Percentiles rank a stretch among this genome's conserved stretches.
Evolutionary conservation across 371 early-diverging fungal species (phyloP).

Genomic region (Coemansia linderi): DNA sequence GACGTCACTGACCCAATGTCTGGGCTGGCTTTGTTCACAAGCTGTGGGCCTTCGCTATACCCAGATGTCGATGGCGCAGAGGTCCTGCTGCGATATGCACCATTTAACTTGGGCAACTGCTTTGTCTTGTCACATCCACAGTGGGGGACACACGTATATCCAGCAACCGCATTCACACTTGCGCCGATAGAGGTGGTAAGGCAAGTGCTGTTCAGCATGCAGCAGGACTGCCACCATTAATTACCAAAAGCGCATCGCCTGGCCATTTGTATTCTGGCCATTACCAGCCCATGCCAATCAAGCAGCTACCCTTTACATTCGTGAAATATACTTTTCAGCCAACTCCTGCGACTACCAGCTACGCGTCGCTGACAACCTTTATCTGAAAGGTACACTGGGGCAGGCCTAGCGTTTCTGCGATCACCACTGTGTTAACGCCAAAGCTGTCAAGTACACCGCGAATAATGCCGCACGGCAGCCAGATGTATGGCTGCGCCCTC

Average conservation of each 20-base stretch:
- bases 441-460: constrained; percentile 89
- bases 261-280: too few relatives aligned
- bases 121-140: constrained; percentile 78
- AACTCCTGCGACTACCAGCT: not conserved
- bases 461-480: constrained; percentile 94
- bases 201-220: constrained; percentile 40
- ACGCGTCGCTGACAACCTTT: constrained; percentile 62
- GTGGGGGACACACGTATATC: constrained; percentile 87
- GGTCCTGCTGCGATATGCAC: constrained; percentile 70
- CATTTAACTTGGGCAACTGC: constrained; percentile 81
- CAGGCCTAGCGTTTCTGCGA: constrained; percentile 81
- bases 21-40: constrained; percentile 69
- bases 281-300: not conserved
- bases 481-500: constrained; percentile 78
- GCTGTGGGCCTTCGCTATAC: constrained; percentile 73
- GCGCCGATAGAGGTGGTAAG: constrained; percentile 69
- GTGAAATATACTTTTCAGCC: not conserved
- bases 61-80: constrained; percentile 85
- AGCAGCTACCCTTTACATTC: not conserved
- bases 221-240: constrained; percentile 3
- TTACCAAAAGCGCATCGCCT: not conserved
- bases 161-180: constrained; percentile 81
- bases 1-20: constrained; percentile 93
- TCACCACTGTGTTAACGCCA: constrained; percentile 83
- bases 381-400: constrained; percentile 96